Percentiles rank a stretch among this genome's conserved stretches.
Evolutionary conservation across 1,284 basidiomycete species (phyloP).

Genomic region (Mixia osmundae): DNA sequence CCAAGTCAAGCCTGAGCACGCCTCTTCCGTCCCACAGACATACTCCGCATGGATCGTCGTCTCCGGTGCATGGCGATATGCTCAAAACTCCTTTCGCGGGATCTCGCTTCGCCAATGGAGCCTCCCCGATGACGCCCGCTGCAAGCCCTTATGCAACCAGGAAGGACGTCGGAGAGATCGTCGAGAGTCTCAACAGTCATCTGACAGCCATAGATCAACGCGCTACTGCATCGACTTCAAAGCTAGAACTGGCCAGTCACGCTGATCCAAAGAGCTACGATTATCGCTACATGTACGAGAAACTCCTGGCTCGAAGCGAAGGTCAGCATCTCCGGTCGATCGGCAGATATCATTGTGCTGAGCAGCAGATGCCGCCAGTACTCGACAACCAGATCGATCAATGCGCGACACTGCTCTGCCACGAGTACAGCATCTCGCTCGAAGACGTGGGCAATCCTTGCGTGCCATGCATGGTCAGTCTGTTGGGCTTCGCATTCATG

Average conservation of each 20-base stretch:
- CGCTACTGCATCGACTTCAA: slow-evolving; percentile 3
- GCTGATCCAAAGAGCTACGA: slow-evolving; percentile 12
- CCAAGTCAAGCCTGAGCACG: no score
- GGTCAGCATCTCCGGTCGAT: slow-evolving; percentile 25
- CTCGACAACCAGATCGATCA: slow-evolving; percentile 69
- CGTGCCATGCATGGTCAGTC: no score
- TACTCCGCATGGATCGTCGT: no score
- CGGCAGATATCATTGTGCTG: background rate
- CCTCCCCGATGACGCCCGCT: no score
- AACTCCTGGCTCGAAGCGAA: slow-evolving; percentile 53
- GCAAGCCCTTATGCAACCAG: slow-evolving; percentile 5
- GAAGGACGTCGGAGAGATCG: slow-evolving; percentile 6
- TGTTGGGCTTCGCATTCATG: no score
- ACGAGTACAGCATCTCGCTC: slow-evolving; percentile 41
- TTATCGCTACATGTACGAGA: slow-evolving; percentile 80
- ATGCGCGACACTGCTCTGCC: slow-evolving; percentile 42
- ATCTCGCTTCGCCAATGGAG: no score
- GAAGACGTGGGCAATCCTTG: slow-evolving; percentile 49
- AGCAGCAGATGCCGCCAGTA: slow-evolving; percentile 27
- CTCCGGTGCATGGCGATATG: no score
- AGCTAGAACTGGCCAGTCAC: slow-evolving; percentile 9
- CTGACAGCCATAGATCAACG: slow-evolving; percentile 6
- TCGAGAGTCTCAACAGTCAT: slow-evolving; percentile 16
- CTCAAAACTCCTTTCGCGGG: no score
- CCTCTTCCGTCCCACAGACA: no score